Conservation (phyloP, 768 basidiomycete species). For the Lactarius trivialis region DNA sequence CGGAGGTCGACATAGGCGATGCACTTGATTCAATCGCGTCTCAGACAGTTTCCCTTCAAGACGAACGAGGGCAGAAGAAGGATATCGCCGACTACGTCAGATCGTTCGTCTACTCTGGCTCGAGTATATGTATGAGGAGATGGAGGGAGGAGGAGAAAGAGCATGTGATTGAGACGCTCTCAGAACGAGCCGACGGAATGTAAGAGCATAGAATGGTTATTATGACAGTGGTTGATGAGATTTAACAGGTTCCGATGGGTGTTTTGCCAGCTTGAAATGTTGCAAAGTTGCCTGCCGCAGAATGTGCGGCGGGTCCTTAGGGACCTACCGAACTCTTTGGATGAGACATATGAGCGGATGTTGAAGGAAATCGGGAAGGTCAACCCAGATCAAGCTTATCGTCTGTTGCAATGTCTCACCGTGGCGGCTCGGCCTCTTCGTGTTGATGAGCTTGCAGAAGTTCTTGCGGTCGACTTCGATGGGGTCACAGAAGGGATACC, state of each 20-base stretch:
- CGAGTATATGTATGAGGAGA: background rate
- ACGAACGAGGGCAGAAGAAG: background rate
- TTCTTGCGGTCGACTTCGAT: background rate
- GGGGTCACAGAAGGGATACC: background rate
- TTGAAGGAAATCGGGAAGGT: background rate
- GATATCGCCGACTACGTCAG: background rate
- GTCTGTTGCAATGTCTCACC: background rate
- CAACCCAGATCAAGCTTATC: background rate
- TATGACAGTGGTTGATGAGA: too few species aligned
- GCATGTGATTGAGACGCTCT: background rate
- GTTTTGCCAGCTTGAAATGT: too few species aligned
- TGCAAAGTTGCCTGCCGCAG: too few species aligned
- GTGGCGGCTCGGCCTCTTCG: background rate
- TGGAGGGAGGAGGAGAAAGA: background rate
- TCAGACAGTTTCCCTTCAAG: background rate
- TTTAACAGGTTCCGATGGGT: too few species aligned
- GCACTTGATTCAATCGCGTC: background rate
- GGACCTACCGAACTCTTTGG: too few species aligned
- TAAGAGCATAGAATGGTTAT: too few species aligned
- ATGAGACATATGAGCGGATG: too few species aligned
- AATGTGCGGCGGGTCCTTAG: too few species aligned
- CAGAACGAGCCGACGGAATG: background rate
- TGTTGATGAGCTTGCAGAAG: background rate
- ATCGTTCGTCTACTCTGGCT: background rate
- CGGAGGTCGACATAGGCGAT: background rate